Evolutionary conservation across 306 rosid genomes (phyloP).

Genomic region (Prunus dulcis): DNA sequence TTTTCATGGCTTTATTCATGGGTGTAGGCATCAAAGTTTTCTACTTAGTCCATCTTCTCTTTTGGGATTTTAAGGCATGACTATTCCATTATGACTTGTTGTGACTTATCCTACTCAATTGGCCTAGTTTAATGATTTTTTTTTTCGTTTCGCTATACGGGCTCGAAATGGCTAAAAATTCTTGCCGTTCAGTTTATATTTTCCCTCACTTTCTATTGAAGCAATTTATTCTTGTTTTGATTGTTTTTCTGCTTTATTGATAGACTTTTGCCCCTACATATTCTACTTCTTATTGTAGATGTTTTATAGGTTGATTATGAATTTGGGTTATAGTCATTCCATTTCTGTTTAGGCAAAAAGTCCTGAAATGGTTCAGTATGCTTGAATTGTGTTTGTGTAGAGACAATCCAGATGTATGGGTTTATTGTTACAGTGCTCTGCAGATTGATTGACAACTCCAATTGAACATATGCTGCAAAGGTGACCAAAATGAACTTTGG

Average conservation of each 20-base stretch:
- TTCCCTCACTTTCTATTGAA: not conserved
- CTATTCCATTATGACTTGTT: not conserved
- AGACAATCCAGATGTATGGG: not conserved
- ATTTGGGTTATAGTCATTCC: too few species aligned
- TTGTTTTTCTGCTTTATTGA: not conserved
- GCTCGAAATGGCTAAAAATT: too few species aligned
- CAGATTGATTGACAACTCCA: conserved; percentile 22
- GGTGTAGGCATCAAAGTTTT: not conserved
- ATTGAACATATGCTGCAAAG: conserved; percentile 13
- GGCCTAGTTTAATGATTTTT: not conserved
- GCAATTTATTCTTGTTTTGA: not conserved
- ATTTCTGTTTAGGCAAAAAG: not conserved
- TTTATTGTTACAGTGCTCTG: not conserved
- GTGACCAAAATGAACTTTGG: conserved; percentile 51
- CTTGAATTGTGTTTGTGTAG: not conserved
- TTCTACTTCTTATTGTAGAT: not conserved
- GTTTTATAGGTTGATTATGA: not conserved
- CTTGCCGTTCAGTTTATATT: not conserved
- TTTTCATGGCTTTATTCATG: not conserved
- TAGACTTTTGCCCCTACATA: not conserved
- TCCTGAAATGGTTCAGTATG: not conserved
- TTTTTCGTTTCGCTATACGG: too few species aligned
- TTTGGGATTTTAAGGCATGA: not conserved
- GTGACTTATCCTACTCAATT: not conserved
- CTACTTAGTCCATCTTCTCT: not conserved